Evolutionary conservation across 2,329 filamentous ascomycete genomes (phyloP), one percentile per base, ranked within the genome.

Genomic region (Colletotrichum paranaense): DNA sequence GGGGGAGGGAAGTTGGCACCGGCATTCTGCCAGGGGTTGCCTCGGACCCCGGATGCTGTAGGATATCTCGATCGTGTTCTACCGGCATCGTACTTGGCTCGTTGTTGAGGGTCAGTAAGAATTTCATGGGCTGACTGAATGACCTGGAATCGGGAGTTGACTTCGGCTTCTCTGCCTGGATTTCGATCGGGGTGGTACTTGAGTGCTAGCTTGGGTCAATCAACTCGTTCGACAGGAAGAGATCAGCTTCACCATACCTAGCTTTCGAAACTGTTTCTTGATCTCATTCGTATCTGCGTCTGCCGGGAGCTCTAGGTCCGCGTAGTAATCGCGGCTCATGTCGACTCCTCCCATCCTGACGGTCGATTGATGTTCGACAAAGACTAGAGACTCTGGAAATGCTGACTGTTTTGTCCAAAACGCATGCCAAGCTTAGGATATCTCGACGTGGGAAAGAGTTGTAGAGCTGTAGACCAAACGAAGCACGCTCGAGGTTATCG

Each of bases 161-260:
- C 93, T 79, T 96, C 94, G 70, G 90, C 84, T 83, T 97, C 95
- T 79, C 90, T 91, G 64, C 95, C 95, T 12, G 93, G 94, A 79
- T 98, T 97, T 73, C 95, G 92, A 81, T 98, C 95, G 8, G 95
- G 95, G 79, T 98, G 95, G 79, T 93, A 97, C 81, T 94, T 93
- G 59, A 97, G 86, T 60, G 95, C 95, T 95, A 70, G 4, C 28
- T 12, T 26, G 35, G 6, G 76, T 84, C 75, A 82, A 79, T 58
- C 74, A n/a, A 63, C 32, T 8, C 26, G 32, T 6, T 46, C 16
- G 46, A 67, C 73, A 35, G 71, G 69, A 74, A 67, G 19, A 57
- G 32, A 60, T 32, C 3, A 53, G 32, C 16, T 9, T 55, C 28
- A 16, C 16, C 46, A 12, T 49, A 94, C 93, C 93, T 79, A 97